These are phyloP conservation scores for Heterobasidion parviporum DNA, from an alignment of 1,284 basidiomycete genomes.

Conservation along the genomic window DNA sequence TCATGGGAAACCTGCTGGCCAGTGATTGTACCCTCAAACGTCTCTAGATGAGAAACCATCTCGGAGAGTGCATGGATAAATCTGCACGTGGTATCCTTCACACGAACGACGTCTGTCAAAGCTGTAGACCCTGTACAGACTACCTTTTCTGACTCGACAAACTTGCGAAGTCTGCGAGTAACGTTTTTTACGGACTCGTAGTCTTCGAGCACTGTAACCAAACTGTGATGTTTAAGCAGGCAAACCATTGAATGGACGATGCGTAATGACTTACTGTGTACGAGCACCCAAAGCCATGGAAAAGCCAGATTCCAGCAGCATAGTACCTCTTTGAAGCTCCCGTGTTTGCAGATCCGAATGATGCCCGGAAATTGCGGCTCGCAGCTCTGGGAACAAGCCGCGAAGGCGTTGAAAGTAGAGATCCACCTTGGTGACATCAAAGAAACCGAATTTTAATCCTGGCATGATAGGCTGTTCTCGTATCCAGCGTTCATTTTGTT, in stretches of 20 bases:
- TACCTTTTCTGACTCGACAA: constrained; percentile 18
- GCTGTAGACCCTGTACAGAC: constrained; percentile 21
- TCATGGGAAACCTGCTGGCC: constrained; percentile 15
- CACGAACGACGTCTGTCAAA: constrained; percentile 18
- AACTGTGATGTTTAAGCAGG: constrained; percentile 4
- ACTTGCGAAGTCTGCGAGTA: constrained; percentile 5
- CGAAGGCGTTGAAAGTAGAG: constrained; percentile 69
- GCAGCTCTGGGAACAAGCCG: constrained; percentile 61
- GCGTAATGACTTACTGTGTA: constrained; percentile 26
- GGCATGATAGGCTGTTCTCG: constrained; percentile 49
- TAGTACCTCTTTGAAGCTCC: constrained; percentile 77
- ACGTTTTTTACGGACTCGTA: constrained; percentile 1
- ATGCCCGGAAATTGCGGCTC: constrained; percentile 61
- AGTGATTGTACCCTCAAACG: constrained; percentile 26
- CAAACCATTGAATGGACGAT: neutral
- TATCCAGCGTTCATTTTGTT: constrained; percentile 61
- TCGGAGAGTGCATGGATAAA: constrained; percentile 34
- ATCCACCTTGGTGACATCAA: constrained; percentile 38
- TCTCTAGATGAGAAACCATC: constrained; percentile 23
- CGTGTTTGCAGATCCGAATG: constrained; percentile 78
- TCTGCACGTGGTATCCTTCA: constrained; percentile 27
- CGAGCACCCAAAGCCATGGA: constrained; percentile 47
- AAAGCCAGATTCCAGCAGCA: constrained; percentile 76
- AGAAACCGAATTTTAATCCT: constrained; percentile 9
- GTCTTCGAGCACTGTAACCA: constrained; percentile 2